Base-by-base conservation (phyloP, 139 green algal genomes). In the Picochlorum sp. region DNA sequence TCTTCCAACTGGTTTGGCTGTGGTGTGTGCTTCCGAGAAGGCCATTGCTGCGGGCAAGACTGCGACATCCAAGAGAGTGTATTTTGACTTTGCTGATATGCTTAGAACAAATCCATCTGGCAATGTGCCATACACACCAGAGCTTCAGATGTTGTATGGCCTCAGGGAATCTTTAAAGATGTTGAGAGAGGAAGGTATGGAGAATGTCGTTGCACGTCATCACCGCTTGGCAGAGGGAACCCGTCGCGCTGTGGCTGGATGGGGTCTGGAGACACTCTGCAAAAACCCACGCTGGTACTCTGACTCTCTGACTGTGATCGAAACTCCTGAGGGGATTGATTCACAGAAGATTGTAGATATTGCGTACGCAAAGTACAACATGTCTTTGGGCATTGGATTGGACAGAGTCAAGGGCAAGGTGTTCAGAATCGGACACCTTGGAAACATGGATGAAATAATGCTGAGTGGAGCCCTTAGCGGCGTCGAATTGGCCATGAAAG, bases 361-460 rank as follows among this genome's bases (percentile, higher is more conserved):
- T 26, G 91, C 90, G 0, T 98, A 90, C 70, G 79, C 83, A 56
- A 74, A 75, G 65, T 98, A 98, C 81, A 98, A 98, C 75, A 81
- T 98, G 61, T 95, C 84, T 5, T 70, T 98, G 8, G 92, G 92
- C 52, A 83, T 98, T 11, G 92, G 92, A 8, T 84, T 98, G 15
- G 79, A 76, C n/a, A 79, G 90, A 68, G 76, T 85, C 7, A 72
- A 69, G 49, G 92, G 92, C 71, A 98, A 98, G 82, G 92, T 98
- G 41, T 96, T 97, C 78, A 75, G 91, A 45, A 97, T 98, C 57
- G 92, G 92, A 3, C 92, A 98, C 81, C 75, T 98, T 45, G 92
- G 92, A 61, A 95, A 96, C 80, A 95, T 95, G 79, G 94, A 98
- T 72, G 92, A 98, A 86, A 70, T 98, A 3, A 96, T 93, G 85